Evolutionary conservation across 805 yeast species (phyloP), one percentile per base, ranked within the genome.

Genomic region (Cyberlindnera mrakii): DNA sequence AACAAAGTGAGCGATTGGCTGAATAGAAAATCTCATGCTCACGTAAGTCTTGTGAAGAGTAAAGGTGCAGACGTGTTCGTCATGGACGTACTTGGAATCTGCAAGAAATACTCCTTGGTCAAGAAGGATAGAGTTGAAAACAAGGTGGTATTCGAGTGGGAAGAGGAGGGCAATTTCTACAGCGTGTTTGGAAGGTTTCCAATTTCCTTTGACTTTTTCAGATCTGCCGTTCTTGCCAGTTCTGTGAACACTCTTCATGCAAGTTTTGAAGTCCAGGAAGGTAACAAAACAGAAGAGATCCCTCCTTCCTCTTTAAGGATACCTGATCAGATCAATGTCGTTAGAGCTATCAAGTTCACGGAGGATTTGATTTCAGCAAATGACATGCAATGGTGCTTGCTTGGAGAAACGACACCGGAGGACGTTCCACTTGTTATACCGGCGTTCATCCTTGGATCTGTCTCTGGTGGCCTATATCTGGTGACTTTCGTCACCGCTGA

Each of bases 391-490:
- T 5, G 10, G 27, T 11, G 27, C 27, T 11, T 23, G 11, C 10
- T 8, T 23, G 27, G 27, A 1, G 27, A 23, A 11, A 3, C 27
- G 11, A 23, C 13, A 23, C 3, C 11, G 2, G 27, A 23, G 27
- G 27, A 23, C 27, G 27, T 15, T 18, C 29, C 37, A 18, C n/a
- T 15, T n/a, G 34, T 53, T 16, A 29, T 46, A 3, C 61, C 62
- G 4, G 31, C 56, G 15, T 50, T 52, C 33, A 16, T 57, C 0
- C 23, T 55, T 11, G 63, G 63, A 6, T 48, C 63, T 4, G 42
- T 51, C 10, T 41, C 39, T 47, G 64, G 64, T 6, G 57, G 53
- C 1, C 15, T 58, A 6, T 57, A 55, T 34, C 40, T 46, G 18
- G n/a, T 59, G 11, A 55, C 56, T 20, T 5, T 50, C 29, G 47